phyloP scores from a whole-genome alignment of 495 filamentous ascomycete genomes.

The Chaetomium tenue region DNA sequence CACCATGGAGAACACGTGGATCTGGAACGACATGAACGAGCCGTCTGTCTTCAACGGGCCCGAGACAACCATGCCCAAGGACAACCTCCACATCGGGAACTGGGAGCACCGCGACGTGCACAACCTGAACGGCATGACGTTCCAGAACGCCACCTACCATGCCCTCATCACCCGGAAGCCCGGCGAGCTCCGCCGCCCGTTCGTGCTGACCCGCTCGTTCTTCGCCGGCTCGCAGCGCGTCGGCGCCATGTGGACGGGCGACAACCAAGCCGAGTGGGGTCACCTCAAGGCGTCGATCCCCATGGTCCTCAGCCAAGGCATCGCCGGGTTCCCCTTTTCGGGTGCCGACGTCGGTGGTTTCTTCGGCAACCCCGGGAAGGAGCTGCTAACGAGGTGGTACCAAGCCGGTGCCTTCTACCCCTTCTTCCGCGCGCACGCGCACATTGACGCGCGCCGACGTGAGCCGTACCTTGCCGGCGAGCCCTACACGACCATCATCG shows the following conservation, averaged over 20 bases:
- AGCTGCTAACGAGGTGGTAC: constrained; percentile 91
- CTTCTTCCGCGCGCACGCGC: constrained; percentile 97
- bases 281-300: constrained; percentile 82
- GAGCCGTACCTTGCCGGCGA: constrained; percentile 89
- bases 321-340: constrained; percentile 89
- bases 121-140: constrained; percentile 90
- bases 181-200: constrained; percentile 73
- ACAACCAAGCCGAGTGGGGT: constrained; percentile 92
- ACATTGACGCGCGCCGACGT: constrained; percentile 90
- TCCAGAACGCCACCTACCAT: constrained; percentile 88
- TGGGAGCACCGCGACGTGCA: constrained; percentile 98
- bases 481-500: constrained; percentile 82
- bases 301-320: constrained; percentile 89
- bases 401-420: constrained; percentile 97
- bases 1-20: constrained; percentile 75
- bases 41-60: constrained; percentile 98
- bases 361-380: constrained; percentile 92
- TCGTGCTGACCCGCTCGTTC: constrained; percentile 89
- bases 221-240: constrained; percentile 85
- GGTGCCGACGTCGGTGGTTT: constrained; percentile 97
- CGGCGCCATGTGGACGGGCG: constrained; percentile 97
- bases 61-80: constrained; percentile 96
- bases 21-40: constrained; percentile 99
- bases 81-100: constrained; percentile 84
- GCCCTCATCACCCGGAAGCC: constrained; percentile 77